Evolutionary conservation across 768 basidiomycete genomes (phyloP).

Genomic region (Lactarius evosmus): DNA sequence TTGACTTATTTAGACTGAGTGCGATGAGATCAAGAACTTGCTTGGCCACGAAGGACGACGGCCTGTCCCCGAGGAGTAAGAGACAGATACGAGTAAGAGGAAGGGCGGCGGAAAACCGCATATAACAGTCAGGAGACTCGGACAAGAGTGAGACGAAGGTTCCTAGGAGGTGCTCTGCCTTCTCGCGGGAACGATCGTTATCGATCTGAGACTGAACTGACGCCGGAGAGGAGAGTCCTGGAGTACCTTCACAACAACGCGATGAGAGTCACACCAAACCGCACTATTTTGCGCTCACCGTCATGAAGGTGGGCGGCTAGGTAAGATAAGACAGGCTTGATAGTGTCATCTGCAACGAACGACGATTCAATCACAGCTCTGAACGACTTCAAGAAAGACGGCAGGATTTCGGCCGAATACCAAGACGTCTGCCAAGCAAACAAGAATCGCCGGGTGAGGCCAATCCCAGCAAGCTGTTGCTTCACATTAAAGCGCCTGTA

Average conservation of each 20-base stretch:
- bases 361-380: conserved; percentile 56
- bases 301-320: conserved; percentile 76
- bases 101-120: conserved; percentile 68
- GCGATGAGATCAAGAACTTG: conserved; percentile 60
- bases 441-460: conserved; percentile 70
- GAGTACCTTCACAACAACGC: conserved; percentile 9
- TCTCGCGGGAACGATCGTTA: conserved; percentile 46
- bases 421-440: conserved; percentile 78
- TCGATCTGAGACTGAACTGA: conserved; percentile 60
- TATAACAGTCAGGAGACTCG: conserved; percentile 49
- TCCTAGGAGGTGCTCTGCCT: conserved; percentile 66
- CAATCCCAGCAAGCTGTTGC: conserved; percentile 68
- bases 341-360: conserved; percentile 69
- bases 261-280: neutral
- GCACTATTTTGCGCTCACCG: conserved; percentile 41
- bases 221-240: conserved; percentile 43
- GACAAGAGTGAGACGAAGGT: conserved; percentile 61
- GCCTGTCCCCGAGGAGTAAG: conserved; percentile 75
- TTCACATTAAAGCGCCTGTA: conserved; percentile 75
- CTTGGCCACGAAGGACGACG: conserved; percentile 53
- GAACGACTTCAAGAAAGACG: conserved; percentile 56
- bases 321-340: conserved; percentile 86
- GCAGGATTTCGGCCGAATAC: conserved; percentile 55
- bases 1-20: conserved; percentile 50
- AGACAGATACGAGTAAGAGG: conserved; percentile 78